Percentiles rank a stretch among this genome's conserved stretches.
These are phyloP conservation scores for Abrus pulchellus DNA, from an alignment of 306 rosid species.

Conservation along the genomic window DNA sequence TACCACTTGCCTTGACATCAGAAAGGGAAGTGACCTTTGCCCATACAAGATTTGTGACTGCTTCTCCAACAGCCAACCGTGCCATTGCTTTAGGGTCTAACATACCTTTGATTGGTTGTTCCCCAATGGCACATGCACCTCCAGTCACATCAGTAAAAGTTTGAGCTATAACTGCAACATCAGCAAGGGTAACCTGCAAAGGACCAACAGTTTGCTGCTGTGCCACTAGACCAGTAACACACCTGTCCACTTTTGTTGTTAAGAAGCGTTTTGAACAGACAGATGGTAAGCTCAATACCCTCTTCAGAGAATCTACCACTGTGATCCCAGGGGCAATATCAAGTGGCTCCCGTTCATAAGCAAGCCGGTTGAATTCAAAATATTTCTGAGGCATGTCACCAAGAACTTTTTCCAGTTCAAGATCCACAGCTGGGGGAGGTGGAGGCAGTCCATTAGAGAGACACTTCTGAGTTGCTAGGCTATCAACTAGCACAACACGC, in stretches of 20 bases:
- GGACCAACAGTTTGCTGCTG: conserved; percentile 97
- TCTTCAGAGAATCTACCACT: conserved; percentile 72
- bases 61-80: conserved; percentile 93
- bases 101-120: conserved; percentile 89
- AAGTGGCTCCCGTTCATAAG: conserved; percentile 69
- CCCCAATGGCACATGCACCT: conserved; percentile 95
- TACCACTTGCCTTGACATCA: conserved; percentile 94
- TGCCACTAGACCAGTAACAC: conserved; percentile 89
- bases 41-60: conserved; percentile 96
- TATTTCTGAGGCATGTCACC: conserved; percentile 94
- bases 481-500: conserved; percentile 75
- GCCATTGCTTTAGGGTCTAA: conserved; percentile 96
- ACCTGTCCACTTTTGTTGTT: conserved; percentile 83
- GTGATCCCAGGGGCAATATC: conserved; percentile 79
- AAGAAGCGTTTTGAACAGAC: conserved; percentile 85
- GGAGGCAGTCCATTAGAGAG: conserved; percentile 66
- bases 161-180: conserved; percentile 91
- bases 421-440: conserved; percentile 82
- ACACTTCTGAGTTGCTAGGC: conserved; percentile 63
- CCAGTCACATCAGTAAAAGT: conserved; percentile 76
- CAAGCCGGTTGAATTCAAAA: conserved; percentile 69
- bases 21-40: conserved; percentile 86
- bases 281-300: conserved; percentile 86
- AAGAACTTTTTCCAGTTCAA: conserved; percentile 90
- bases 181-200: conserved; percentile 84